Evolutionary conservation across 768 basidiomycete genomes (phyloP), one percentile per base, ranked within the genome.

Genomic region (Lanmaoa pseudosensibilis): DNA sequence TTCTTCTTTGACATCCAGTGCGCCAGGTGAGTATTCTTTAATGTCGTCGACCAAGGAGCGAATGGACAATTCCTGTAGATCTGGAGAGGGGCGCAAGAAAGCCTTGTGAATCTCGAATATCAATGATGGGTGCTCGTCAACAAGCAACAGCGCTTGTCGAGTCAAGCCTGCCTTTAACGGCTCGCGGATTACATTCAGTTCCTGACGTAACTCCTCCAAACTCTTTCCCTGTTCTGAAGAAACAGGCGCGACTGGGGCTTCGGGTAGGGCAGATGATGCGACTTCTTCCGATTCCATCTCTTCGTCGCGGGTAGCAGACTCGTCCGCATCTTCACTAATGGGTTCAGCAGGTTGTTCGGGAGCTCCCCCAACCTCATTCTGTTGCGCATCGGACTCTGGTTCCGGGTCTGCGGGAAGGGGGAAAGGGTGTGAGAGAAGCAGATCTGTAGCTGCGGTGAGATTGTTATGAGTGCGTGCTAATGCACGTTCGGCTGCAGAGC

Each of bases 61-160:
- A 47, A 95, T 78, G 8, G 88, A 87, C 60, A 85, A 76, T 25
- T 81, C 77, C 58, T 87, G 84, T 63, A 86, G 81, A 41, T 78
- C 74, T 46, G 78, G 81, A 51, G 77, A 77, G 12, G 82, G 76
- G 27, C 86, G 85, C 54, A 90, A 80, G 71, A 97, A 94, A 21
- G 91, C 90, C 25, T 80, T 80, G 61, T 89, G 85, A 37, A 97
- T 80, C 67, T 97, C 94, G 67, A 95, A 97, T 40, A 97, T 84
- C 52, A 98, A 82, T 9, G 88, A 86, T 4, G 90, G 85, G 65
- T 94, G 88, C 59, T 90, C 85, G 66, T 97, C 94, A 45, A 96
- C 86, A 32, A 99, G 80, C 12, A 77, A 73, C 53, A 99, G 75
- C 0, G 92, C 88, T 44, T 84, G 85, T 18, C 79, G 76, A 45